phyloP scores from a whole-genome alignment of 1,139 yeast genomes.

The Sugiyamaella castrensis region DNA sequence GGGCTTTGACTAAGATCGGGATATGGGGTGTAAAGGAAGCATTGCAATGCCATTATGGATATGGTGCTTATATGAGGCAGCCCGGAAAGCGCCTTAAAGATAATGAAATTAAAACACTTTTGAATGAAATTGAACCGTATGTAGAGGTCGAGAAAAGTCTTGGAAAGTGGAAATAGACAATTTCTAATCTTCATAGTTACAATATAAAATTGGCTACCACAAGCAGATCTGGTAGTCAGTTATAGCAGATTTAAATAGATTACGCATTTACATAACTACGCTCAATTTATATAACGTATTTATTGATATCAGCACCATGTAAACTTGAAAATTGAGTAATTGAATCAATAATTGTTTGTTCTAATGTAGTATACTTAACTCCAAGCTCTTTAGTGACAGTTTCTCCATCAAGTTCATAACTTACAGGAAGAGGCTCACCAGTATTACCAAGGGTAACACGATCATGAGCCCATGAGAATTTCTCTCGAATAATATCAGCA shows the following conservation, averaged over 20 bases:
- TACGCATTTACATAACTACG: no score
- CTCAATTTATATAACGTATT: no score
- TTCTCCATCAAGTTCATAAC: conserved; percentile 25
- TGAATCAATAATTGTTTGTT: conserved; percentile 22
- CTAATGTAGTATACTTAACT: conserved; percentile 23
- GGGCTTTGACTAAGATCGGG: conserved; percentile 12
- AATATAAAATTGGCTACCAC: no score
- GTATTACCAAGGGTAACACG: conserved; percentile 12
- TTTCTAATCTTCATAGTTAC: no score
- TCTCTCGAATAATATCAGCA: conserved; percentile 18
- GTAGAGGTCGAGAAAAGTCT: not conserved
- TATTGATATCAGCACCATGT: conserved; percentile 1
- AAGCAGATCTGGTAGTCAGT: no score
- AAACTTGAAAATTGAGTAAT: conserved; percentile 23
- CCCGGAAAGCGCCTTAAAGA: conserved; percentile 5
- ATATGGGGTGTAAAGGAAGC: conserved; percentile 9
- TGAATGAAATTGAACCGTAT: not conserved
- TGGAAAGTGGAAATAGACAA: not conserved
- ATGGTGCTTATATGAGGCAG: conserved; percentile 8
- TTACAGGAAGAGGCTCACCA: conserved; percentile 19
- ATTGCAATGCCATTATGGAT: conserved; percentile 8
- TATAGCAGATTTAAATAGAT: no score
- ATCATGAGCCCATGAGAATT: conserved; percentile 15
- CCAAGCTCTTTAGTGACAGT: conserved; percentile 26
- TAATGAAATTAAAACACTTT: not conserved